Percentiles rank a stretch among this genome's conserved stretches.
Evolutionary conservation across 2,329 filamentous ascomycete species (phyloP).

Genomic region (Pestalotiopsis sp.): DNA sequence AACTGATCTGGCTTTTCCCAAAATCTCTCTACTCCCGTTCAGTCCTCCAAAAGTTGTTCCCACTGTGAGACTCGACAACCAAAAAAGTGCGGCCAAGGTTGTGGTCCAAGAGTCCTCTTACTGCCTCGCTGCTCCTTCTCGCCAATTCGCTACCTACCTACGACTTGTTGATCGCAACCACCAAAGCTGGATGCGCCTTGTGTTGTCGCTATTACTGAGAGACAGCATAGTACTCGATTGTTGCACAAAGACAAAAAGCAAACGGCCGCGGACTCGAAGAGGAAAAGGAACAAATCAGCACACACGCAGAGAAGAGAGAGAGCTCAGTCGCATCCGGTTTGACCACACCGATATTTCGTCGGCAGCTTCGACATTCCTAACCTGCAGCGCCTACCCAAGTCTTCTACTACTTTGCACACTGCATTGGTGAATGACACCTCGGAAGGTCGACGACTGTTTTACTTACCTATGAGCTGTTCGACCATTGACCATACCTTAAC

Average conservation of each 20-base stretch:
- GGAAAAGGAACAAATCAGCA: background rate
- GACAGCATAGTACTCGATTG: background rate
- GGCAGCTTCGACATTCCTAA: background rate
- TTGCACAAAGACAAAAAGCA: constrained; percentile 1
- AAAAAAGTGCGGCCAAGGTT: background rate
- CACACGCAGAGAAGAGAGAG: background rate
- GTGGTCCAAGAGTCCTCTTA: too few relatives aligned
- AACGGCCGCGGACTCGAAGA: constrained; percentile 4
- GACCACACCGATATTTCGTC: background rate
- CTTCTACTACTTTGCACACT: background rate
- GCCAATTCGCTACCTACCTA: background rate
- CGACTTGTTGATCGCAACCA: background rate
- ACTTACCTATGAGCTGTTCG: background rate
- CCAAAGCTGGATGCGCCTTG: constrained; percentile 3
- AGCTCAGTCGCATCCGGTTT: background rate
- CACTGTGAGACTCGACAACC: background rate
- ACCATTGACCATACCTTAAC: background rate
- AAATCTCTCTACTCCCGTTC: background rate
- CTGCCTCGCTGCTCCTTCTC: background rate
- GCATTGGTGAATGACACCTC: background rate
- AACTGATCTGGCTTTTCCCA: background rate
- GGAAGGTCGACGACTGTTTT: background rate
- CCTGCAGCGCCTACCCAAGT: background rate
- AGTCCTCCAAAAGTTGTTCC: background rate
- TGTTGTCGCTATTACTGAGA: background rate